Base-by-base conservation (phyloP, 2,329 filamentous ascomycete species). In the Colletotrichum agaves region DNA sequence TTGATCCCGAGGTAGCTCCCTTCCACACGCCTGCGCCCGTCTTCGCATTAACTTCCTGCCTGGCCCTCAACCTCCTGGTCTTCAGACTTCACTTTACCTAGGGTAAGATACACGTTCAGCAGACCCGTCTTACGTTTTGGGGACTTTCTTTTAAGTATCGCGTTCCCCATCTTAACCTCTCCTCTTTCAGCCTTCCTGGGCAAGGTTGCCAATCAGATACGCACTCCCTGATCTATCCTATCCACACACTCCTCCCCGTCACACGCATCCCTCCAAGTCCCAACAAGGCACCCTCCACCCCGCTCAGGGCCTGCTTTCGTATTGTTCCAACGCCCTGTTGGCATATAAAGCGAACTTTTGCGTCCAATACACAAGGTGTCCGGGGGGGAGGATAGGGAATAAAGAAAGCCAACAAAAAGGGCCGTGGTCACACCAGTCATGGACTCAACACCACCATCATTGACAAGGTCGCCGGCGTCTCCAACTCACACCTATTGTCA, bases 391-490 rank as follows among this genome's bases (percentile, higher is more conserved):
- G 44, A 57, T 35, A 39, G 58, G 35, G 15, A 43, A 57, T 50
- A 61, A 44, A 61, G 21, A 35, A 69, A 39, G 11, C 53, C 21
- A 60, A 52, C 58, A 50, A 50, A 50, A 64, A 53, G 56, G 53
- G 53, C 21, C 21, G 23, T 31, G 65, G 47, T 46, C 52, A 71
- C 63, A 63, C 70, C 68, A 72, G 74, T 74, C 76, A 86, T 86
- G 83, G 83, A 84, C 75, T 78, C 82, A 71, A 82, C 82, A 76
- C 83, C 83, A 72, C 83, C 81, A 61, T 79, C 82, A 50, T 77
- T 84, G 64, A 82, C 79, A 66, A 78, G 78, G 73, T 83, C 81
- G 67, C 79, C 81, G 31, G 76, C 77, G 17, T 82, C 81, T 52
- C 78, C 81, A 66, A 77, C 80, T 55, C 78, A 80, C 74, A 84